Evolutionary conservation across 768 basidiomycete species (phyloP), one percentile per base, ranked within the genome.

Genomic region (Gymnopilus junonius): DNA sequence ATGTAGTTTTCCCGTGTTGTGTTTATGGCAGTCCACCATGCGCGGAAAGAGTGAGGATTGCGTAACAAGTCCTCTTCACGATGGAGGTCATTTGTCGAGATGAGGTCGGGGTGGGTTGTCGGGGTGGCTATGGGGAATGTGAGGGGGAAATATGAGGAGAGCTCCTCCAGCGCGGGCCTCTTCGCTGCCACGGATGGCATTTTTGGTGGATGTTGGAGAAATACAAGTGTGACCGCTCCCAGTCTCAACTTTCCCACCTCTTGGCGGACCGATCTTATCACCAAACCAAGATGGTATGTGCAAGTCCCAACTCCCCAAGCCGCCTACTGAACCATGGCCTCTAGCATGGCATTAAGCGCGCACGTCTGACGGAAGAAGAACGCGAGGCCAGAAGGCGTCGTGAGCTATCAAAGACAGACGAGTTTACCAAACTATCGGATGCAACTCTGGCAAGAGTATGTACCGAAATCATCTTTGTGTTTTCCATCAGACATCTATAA

Each of bases 31-130:
- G 89, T 80, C 87, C 94, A 93, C 97, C 97, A 99, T 70, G 93
- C 89, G 39, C 93, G 86, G 75, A 97, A 95, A 34, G 95, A 97
- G 35, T 85, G 84, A 10, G 95, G 93, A 75, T 98, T 98, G 64
- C 94, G 86, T 37, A 95, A 80, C 7, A 99, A 85, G 77, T 99
- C 96, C 76, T 99, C 97, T 79, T 97, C 97, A 50, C 94, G 89
- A 67, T 90, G 84, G 32, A 97, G 74, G 75, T 98, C 95, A 56
- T 86, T 83, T 40, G 86, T 76, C 7, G 87, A 80, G 67, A 99
- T 82, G 62, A 99, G 83, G 63, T 89, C 80, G 8, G 92, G 84
- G 70, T 95, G 87, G 0, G 90, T 92, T 45, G 83, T 78, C 6
- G 95, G 95, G 2, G 85, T 90, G 14, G 97, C 97, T 56, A 90